Conservation (phyloP, 2,329 filamentous ascomycete genomes). For the Fusarium tuaranense region DNA sequence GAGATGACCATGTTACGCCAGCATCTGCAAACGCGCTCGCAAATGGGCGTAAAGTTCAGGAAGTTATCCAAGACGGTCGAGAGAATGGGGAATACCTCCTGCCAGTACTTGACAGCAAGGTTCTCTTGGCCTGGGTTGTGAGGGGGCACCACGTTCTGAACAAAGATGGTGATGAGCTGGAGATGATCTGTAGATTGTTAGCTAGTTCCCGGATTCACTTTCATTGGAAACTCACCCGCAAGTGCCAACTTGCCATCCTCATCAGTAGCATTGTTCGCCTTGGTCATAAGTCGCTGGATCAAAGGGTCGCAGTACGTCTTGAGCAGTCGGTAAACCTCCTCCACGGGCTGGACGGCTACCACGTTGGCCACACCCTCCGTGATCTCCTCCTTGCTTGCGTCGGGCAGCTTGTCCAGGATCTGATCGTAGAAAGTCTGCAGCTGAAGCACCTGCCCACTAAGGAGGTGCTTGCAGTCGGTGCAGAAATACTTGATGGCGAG, state of each 20-base stretch:
- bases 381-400: constrained; percentile 91
- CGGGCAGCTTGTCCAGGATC: constrained; percentile 86
- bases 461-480: constrained; percentile 88
- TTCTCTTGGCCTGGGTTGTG: constrained; percentile 80
- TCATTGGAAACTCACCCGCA: constrained; percentile 70
- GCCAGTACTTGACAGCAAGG: constrained; percentile 95
- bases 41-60: constrained; percentile 85
- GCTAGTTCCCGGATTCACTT: neutral
- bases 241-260: constrained; percentile 87
- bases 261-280: constrained; percentile 86
- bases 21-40: constrained; percentile 92
- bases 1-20: constrained; percentile 98
- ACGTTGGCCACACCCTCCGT: constrained; percentile 96
- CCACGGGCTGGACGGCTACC: constrained; percentile 84
- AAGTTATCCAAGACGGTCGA: constrained; percentile 91
- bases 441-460: constrained; percentile 85
- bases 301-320: constrained; percentile 96
- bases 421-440: constrained; percentile 94
- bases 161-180: constrained; percentile 91
- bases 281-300: constrained; percentile 83
- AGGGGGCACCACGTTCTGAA: constrained; percentile 81
- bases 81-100: constrained; percentile 90
- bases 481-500: constrained; percentile 98
- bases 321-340: constrained; percentile 84
- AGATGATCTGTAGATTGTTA: constrained; percentile 76